Percentiles rank a stretch among this genome's conserved stretches.
phyloP scores from a whole-genome alignment of 441 rosid genomes.

The Eruca vesicaria region DNA sequence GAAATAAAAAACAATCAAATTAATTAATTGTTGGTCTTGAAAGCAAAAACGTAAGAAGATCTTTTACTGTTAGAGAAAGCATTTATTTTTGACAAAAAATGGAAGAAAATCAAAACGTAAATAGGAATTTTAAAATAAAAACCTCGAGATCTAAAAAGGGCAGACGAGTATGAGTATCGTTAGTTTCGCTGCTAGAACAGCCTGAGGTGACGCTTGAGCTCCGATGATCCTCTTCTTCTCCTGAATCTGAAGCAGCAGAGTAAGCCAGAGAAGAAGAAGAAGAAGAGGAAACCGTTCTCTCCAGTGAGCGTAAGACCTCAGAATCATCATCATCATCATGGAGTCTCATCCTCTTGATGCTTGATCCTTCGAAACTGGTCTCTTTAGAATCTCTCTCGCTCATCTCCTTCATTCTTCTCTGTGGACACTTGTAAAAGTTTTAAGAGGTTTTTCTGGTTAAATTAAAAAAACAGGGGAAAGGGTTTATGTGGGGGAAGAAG shows the following conservation, averaged over 20 bases:
- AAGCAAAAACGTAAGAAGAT: conserved; percentile 14
- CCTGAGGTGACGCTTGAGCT: conserved; percentile 32
- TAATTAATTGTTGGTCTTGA: neutral
- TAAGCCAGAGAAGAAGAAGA: conserved; percentile 9
- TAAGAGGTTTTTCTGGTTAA: conserved; percentile 21
- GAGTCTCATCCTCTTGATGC: conserved; percentile 43
- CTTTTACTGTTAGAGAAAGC: neutral
- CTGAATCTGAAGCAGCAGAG: conserved; percentile 7
- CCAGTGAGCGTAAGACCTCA: neutral
- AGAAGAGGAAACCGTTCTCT: conserved; percentile 13
- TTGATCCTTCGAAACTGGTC: conserved; percentile 32
- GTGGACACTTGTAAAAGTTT: neutral
- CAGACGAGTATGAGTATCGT: conserved; percentile 27
- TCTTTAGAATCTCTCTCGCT: conserved; percentile 32
- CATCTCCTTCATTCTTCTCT: conserved; percentile 30
- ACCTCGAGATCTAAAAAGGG: conserved; percentile 60
- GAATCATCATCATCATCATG: conserved; percentile 9
- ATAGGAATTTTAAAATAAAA: conserved; percentile 9
- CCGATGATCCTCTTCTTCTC: conserved; percentile 19
- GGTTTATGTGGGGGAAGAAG: conserved; percentile 13
- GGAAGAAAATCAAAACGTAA: neutral
- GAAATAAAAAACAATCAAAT: neutral
- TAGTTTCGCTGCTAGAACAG: conserved; percentile 40
- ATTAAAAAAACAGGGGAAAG: conserved; percentile 20
- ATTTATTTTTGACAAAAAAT: conserved; percentile 8